Evolutionary conservation across 768 basidiomycete species (phyloP).

Genomic region (Coprinopsis strossmayeri): DNA sequence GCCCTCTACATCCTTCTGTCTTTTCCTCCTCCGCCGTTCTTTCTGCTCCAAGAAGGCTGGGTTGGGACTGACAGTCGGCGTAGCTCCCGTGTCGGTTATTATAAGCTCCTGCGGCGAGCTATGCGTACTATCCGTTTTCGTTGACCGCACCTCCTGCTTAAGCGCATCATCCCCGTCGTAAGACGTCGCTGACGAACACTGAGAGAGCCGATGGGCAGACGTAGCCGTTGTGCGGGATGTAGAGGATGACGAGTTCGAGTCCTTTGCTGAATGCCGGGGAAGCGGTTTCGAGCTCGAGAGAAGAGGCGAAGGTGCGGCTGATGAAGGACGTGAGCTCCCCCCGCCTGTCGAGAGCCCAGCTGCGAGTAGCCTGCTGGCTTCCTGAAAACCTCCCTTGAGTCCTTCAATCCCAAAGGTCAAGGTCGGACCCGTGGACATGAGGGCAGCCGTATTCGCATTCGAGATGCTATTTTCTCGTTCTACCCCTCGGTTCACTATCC

Average conservation of each 20-base stretch:
- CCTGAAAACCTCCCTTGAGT: constrained; percentile 60
- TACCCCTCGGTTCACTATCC: constrained; percentile 64
- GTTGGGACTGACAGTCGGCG: constrained; percentile 43
- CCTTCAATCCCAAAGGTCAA: constrained; percentile 35
- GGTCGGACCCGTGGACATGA: constrained; percentile 1
- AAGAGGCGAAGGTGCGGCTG: constrained; percentile 1
- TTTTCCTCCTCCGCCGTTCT: constrained; percentile 12
- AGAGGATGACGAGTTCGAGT: background rate
- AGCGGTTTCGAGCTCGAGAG: background rate
- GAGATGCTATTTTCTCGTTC: constrained; percentile 23
- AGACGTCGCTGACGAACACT: constrained; percentile 3
- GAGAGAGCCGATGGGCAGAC: background rate
- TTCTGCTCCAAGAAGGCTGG: constrained; percentile 33
- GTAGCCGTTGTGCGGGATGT: constrained; percentile 1
- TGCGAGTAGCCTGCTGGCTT: constrained; percentile 48
- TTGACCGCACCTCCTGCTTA: background rate
- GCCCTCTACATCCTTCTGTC: background rate
- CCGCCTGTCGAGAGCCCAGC: constrained; percentile 29
- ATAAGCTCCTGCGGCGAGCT: constrained; percentile 28
- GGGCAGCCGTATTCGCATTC: constrained; percentile 10
- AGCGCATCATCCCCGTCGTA: constrained; percentile 16
- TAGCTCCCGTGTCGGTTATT: constrained; percentile 43
- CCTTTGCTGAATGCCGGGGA: background rate
- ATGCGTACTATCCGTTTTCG: background rate
- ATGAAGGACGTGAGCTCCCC: constrained; percentile 7